A percentile compares a stretch with the other conserved stretches of the same genome.
phyloP scores from a whole-genome alignment of 768 basidiomycete genomes.

The Lactarius sp. region DNA sequence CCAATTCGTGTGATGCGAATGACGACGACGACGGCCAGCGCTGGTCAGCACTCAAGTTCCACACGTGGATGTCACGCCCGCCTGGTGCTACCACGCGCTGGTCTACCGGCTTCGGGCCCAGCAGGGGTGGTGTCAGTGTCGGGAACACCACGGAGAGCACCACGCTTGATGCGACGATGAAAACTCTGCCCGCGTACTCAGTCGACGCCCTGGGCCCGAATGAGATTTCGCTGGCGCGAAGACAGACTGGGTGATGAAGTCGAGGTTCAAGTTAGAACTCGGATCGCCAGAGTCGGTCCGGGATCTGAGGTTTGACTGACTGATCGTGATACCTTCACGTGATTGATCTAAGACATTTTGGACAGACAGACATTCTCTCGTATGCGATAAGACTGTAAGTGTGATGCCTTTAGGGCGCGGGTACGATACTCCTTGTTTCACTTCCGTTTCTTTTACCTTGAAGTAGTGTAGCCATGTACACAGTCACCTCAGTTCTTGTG shows the following conservation, averaged over 20 bases:
- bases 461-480: too few species aligned
- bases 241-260: not conserved
- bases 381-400: too few species aligned
- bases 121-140: not conserved
- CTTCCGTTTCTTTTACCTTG: too few species aligned
- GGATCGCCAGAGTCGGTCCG: too few species aligned
- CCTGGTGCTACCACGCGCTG: not conserved
- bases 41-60: slow-evolving; percentile 24
- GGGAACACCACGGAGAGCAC: not conserved
- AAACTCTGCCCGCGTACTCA: not conserved
- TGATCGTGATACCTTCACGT: too few species aligned
- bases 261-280: too few species aligned
- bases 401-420: too few species aligned
- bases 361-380: too few species aligned
- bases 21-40: slow-evolving; percentile 20
- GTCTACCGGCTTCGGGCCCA: not conserved
- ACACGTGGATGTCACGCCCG: not conserved
- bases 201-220: not conserved
- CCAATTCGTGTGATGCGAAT: not conserved
- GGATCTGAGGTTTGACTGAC: too few species aligned
- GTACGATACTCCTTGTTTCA: too few species aligned
- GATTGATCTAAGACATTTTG: too few species aligned
- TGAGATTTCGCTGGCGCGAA: not conserved
- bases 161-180: not conserved
- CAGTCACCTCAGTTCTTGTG: too few species aligned